phyloP scores from a whole-genome alignment of 1,139 yeast species.

The Suhomyces wounanorum region DNA sequence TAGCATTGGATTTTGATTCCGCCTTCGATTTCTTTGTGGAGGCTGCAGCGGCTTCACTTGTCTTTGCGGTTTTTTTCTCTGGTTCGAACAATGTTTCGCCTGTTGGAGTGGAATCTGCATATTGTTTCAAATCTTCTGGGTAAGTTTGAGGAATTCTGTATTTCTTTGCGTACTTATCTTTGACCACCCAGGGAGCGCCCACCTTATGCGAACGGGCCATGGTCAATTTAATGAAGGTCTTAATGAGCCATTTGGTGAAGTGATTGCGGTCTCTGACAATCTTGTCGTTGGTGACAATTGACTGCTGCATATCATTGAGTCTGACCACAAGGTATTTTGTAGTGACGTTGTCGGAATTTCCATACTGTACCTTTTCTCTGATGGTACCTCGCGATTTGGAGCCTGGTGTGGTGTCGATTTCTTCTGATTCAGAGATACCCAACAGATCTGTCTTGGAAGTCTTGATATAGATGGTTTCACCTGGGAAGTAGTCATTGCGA shows the following conservation, averaged over 20 bases:
- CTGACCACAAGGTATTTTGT: constrained; percentile 66
- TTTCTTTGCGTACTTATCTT: constrained; percentile 65
- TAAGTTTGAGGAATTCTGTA: constrained; percentile 60
- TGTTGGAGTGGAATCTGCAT: constrained; percentile 40
- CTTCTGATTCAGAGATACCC: constrained; percentile 5
- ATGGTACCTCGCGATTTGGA: constrained; percentile 41
- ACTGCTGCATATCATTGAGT: constrained; percentile 53
- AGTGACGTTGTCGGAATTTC: constrained; percentile 57
- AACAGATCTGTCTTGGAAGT: neutral
- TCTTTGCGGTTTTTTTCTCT: neutral
- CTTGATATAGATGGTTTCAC: constrained; percentile 74
- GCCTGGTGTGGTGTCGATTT: constrained; percentile 12
- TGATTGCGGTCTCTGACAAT: constrained; percentile 81
- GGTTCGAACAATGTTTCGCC: constrained; percentile 35
- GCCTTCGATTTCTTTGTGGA: constrained; percentile 5
- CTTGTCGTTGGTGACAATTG: constrained; percentile 71
- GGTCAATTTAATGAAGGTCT: constrained; percentile 85
- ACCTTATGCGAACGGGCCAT: constrained; percentile 78
- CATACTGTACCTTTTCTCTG: constrained; percentile 50
- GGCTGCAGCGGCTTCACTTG: neutral
- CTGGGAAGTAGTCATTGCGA: constrained; percentile 87
- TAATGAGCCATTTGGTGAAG: constrained; percentile 86
- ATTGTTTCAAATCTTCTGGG: constrained; percentile 55
- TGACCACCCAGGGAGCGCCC: constrained; percentile 98
- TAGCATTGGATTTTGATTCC: neutral